Conservation (phyloP, 441 rosid genomes). For the Flueggea neowawraea region DNA sequence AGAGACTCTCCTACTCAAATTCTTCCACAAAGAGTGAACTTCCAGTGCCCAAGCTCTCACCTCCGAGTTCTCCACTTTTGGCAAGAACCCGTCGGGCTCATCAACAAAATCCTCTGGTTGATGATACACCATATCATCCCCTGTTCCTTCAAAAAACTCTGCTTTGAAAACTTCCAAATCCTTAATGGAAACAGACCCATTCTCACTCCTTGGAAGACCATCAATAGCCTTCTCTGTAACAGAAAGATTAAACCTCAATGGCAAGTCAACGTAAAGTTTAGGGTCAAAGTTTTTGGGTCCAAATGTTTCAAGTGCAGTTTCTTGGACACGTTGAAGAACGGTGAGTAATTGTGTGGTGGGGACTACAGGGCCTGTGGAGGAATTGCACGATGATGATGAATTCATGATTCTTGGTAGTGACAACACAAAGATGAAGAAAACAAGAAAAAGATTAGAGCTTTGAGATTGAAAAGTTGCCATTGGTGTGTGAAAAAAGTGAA, state of each 20-base stretch:
- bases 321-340: slow-evolving; percentile 65
- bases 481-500: background rate
- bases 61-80: slow-evolving; percentile 53
- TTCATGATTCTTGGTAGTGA: slow-evolving; percentile 9
- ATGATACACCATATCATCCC: slow-evolving; percentile 45
- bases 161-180: slow-evolving; percentile 42
- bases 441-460: background rate
- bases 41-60: slow-evolving; percentile 80
- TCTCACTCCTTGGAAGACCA: slow-evolving; percentile 34
- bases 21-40: slow-evolving; percentile 82
- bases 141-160: slow-evolving; percentile 45
- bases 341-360: slow-evolving; percentile 34
- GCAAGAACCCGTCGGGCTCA: slow-evolving; percentile 64
- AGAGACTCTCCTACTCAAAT: slow-evolving; percentile 58
- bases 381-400: slow-evolving; percentile 2
- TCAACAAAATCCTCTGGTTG: slow-evolving; percentile 60
- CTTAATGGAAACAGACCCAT: slow-evolving; percentile 33
- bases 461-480: slow-evolving; percentile 9
- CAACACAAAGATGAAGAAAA: background rate
- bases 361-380: slow-evolving; percentile 29
- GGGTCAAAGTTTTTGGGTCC: slow-evolving; percentile 48
- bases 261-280: slow-evolving; percentile 63
- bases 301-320: slow-evolving; percentile 44
- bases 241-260: slow-evolving; percentile 47
- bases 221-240: slow-evolving; percentile 44